Conservation (phyloP, 495 filamentous ascomycete species). For the Jackrogersella multiformis region DNA sequence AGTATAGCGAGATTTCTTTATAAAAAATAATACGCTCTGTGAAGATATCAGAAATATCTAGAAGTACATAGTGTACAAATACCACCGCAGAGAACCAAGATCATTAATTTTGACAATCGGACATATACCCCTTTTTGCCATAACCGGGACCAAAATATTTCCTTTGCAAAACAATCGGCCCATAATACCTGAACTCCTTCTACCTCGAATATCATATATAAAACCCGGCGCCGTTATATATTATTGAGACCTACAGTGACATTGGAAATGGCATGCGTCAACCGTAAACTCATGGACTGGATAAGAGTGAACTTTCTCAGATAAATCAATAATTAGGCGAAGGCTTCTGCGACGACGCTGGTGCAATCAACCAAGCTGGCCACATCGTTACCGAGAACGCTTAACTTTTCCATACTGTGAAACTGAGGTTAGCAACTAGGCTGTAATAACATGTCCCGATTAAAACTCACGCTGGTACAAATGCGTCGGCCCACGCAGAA, state of each 20-base stretch:
- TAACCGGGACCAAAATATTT: not conserved
- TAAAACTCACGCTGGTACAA: slow-evolving; percentile 36
- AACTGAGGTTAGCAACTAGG: not conserved
- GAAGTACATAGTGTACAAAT: not conserved
- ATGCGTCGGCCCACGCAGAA: slow-evolving; percentile 34
- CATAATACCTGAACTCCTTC: not conserved
- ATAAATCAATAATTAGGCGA: slow-evolving; percentile 20
- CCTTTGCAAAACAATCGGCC: not conserved
- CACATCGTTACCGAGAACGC: slow-evolving; percentile 32
- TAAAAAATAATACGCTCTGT: too few relatives aligned
- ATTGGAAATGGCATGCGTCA: not conserved
- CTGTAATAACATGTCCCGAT: not conserved
- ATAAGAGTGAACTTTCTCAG: not conserved
- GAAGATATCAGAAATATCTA: not conserved
- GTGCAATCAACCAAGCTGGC: slow-evolving; percentile 33
- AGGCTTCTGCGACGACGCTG: slow-evolving; percentile 26
- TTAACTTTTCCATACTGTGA: slow-evolving; percentile 39
- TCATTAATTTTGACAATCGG: not conserved
- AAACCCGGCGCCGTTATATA: not conserved
- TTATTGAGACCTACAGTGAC: not conserved
- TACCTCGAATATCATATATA: slow-evolving; percentile 8
- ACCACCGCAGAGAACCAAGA: not conserved
- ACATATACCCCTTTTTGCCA: not conserved
- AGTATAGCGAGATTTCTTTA: too few relatives aligned
- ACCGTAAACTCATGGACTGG: not conserved